phyloP scores from a whole-genome alignment of 371 early-diverging fungal genomes.

The Mortierella sp. region DNA sequence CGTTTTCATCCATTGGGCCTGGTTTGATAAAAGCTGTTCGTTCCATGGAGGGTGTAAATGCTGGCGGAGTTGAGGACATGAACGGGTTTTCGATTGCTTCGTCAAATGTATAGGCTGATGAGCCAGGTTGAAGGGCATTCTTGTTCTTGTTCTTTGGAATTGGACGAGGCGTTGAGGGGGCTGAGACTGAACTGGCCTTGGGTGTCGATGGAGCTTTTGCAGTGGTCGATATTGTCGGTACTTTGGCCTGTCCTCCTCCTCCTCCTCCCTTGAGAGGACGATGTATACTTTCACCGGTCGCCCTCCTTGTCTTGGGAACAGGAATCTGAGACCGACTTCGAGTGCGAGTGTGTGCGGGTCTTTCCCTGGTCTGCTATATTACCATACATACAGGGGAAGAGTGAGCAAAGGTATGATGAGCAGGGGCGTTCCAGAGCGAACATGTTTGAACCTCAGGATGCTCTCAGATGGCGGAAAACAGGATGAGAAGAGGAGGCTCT shows the following conservation, averaged over 20 bases:
- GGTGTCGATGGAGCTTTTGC: constrained; percentile 7
- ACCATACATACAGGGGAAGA: not conserved
- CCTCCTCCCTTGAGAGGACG: too few relatives aligned
- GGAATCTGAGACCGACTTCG: constrained; percentile 26
- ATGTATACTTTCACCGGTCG: constrained; percentile 33
- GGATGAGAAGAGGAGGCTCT: constrained; percentile 1
- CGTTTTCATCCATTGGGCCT: not conserved
- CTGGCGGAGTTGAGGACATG: constrained; percentile 35
- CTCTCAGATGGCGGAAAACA: constrained; percentile 1
- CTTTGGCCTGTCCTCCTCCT: constrained; percentile 2
- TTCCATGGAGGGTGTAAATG: constrained; percentile 47
- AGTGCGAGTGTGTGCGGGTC: not conserved
- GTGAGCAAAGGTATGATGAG: not conserved
- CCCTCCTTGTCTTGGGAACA: constrained; percentile 24
- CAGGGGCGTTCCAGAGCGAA: too few relatives aligned
- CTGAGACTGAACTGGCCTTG: constrained; percentile 3
- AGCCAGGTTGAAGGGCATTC: constrained; percentile 10
- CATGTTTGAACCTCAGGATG: not conserved
- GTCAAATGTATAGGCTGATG: constrained; percentile 39
- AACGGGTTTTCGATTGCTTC: constrained; percentile 34
- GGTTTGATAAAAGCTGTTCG: constrained; percentile 21
- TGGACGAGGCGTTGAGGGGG: constrained; percentile 36
- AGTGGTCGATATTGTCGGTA: too few relatives aligned
- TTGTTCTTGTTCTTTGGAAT: constrained; percentile 35
- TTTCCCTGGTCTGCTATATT: constrained; percentile 12